Evolutionary conservation across 768 basidiomycete genomes (phyloP).

Genomic region (Tylopilus vinaceipallidus): DNA sequence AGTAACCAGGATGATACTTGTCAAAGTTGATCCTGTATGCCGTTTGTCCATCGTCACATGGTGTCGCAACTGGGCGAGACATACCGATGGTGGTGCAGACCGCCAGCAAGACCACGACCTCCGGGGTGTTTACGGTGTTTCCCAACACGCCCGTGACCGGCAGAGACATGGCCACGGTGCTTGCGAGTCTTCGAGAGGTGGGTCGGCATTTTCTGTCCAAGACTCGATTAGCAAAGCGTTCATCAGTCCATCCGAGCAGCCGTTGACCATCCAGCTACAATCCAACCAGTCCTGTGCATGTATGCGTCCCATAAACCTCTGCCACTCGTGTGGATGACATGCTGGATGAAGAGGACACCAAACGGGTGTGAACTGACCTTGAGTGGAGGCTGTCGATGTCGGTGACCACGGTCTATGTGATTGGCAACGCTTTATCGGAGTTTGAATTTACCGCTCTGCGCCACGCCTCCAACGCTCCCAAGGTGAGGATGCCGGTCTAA

Average conservation of each 20-base stretch:
- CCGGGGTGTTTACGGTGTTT: slow-evolving; percentile 99
- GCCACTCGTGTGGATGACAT: slow-evolving; percentile 3
- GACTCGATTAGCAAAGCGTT: slow-evolving; percentile 18
- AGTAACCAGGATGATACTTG: slow-evolving; percentile 99
- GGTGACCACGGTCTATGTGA: slow-evolving; percentile 26
- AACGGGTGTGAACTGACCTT: slow-evolving; percentile 57
- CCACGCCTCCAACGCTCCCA: slow-evolving; percentile 18
- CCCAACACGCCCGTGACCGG: slow-evolving; percentile 99
- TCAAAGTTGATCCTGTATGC: slow-evolving; percentile 85
- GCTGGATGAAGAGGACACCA: slow-evolving; percentile 15
- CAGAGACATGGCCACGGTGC: slow-evolving; percentile 98
- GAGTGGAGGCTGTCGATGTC: slow-evolving; percentile 52
- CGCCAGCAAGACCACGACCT: slow-evolving; percentile 99
- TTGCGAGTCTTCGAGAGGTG: slow-evolving; percentile 97
- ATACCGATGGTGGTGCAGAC: slow-evolving; percentile 97
- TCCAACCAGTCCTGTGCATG: slow-evolving; percentile 13
- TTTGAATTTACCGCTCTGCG: slow-evolving; percentile 18
- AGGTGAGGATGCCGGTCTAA: slow-evolving; percentile 15
- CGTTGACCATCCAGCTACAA: slow-evolving; percentile 47
- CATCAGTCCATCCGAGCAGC: slow-evolving; percentile 32
- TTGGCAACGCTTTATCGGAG: slow-evolving; percentile 22
- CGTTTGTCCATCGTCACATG: background rate
- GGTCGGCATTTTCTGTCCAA: slow-evolving; percentile 79
- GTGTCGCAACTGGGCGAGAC: slow-evolving; percentile 28
- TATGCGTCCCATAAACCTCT: slow-evolving; percentile 16